phyloP scores from a whole-genome alignment of 2,329 filamentous ascomycete species.

The Pseudovirgaria hyperparasitica region DNA sequence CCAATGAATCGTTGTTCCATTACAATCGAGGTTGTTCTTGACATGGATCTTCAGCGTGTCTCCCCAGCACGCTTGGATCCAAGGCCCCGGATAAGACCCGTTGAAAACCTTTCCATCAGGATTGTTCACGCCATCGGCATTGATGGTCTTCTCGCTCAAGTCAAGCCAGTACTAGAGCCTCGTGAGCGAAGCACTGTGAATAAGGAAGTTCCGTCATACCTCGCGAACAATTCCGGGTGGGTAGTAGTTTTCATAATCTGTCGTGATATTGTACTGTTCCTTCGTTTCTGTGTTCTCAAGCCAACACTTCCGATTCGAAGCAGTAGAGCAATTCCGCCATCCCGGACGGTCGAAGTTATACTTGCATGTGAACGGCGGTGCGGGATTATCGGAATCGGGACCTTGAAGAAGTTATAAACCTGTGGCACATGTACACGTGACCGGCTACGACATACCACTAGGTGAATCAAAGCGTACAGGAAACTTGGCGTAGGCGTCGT shows the following conservation, averaged over 20 bases:
- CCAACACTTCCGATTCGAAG: conserved; percentile 8
- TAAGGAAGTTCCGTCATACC: background rate
- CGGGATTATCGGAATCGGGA: no score
- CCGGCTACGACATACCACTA: no score
- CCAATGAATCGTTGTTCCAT: conserved; percentile 51
- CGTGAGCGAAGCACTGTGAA: background rate
- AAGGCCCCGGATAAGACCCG: conserved; percentile 10
- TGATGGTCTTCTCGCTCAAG: conserved; percentile 5
- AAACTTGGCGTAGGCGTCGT: no score
- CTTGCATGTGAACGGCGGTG: no score
- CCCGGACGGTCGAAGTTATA: no score
- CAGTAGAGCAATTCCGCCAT: conserved; percentile 7
- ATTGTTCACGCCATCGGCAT: conserved; percentile 12
- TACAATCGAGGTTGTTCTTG: conserved; percentile 38
- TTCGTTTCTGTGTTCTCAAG: conserved; percentile 5
- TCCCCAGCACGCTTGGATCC: conserved; percentile 12
- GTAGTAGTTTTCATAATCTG: conserved; percentile 7
- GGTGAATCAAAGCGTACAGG: no score
- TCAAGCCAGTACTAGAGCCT: conserved; percentile 6
- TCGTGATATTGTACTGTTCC: conserved; percentile 7
- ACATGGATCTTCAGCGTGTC: conserved; percentile 28
- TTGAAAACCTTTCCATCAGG: conserved; percentile 14
- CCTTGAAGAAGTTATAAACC: no score
- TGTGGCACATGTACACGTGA: no score
- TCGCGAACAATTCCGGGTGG: conserved; percentile 5